Evolutionary conservation across 2,329 filamentous ascomycete genomes (phyloP), one percentile per base, ranked within the genome.

Genomic region (Sporothrix pseudoabietina): DNA sequence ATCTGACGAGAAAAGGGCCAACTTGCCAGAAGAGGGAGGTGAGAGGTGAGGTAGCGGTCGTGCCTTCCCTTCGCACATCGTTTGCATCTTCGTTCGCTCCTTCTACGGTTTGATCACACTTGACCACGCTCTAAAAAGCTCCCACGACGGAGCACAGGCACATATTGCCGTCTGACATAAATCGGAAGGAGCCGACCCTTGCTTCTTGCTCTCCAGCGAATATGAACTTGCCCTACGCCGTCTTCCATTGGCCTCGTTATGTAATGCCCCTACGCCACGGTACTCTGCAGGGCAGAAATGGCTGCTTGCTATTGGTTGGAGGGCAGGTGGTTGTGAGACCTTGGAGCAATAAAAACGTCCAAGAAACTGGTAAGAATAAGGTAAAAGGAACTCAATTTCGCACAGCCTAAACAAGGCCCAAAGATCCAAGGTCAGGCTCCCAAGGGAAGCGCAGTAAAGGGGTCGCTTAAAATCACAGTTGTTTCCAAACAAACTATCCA

Each of bases 171-270:
- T 61, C 69, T 44, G 59, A 44, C 52, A 55, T 6, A 55, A 57
- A n/a, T 59, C 52, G 52, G 52, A 70, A 70, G 68, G 68, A 70
- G 68, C 68, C 52, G 68, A 70, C 68, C 49, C 68, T 55, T 44
- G 52, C 68, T 41, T 19, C 52, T 41, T 32, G 44, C 68, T 52
- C 32, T 55, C 5, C 47, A 55, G 47, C 30, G n/a, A 16, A 9
- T 22, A 47, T 35, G 41, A 44, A 35, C 19, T 52, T 68, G 22
- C 59, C n/a, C 9, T 41, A 44, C 39, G 59, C 30, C 14, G 55
- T 32, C 55, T 32, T 57, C 55, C 55, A 26, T 32, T 57, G 12
- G 22, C 26, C 14, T 16, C 14, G 14, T 6, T 16, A 3, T 2
- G 14, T 30, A 59, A 59, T 35, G 30, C 16, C n/a, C 59, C 30